Evolutionary conservation across 2,329 filamentous ascomycete species (phyloP).

Genomic region (Byssothecium circinans): DNA sequence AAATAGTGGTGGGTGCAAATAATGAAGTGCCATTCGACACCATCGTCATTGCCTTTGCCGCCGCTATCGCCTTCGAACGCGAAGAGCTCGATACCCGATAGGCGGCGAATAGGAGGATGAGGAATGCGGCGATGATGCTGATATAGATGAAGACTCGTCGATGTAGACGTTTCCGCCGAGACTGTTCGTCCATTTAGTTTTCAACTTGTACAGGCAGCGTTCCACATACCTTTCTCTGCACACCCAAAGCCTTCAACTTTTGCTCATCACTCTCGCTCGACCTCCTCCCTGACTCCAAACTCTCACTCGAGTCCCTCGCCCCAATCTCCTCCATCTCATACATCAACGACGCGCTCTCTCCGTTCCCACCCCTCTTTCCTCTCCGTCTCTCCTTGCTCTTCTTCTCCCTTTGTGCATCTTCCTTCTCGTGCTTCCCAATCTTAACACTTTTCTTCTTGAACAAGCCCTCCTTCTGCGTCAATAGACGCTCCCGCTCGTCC

Average conservation of each 20-base stretch:
- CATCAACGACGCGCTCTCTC: slow-evolving; percentile 72
- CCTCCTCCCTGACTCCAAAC: slow-evolving; percentile 29
- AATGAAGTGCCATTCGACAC: slow-evolving; percentile 79
- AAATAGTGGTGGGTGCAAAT: slow-evolving; percentile 88
- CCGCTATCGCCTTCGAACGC: background rate
- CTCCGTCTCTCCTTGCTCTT: slow-evolving; percentile 19
- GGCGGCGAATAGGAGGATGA: slow-evolving; percentile 58
- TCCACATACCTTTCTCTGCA: slow-evolving; percentile 33
- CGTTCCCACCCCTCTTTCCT: slow-evolving; percentile 51
- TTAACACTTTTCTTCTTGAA: slow-evolving; percentile 33
- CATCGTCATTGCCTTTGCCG: slow-evolving; percentile 35
- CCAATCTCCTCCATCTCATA: slow-evolving; percentile 85
- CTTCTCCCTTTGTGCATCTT: slow-evolving; percentile 19
- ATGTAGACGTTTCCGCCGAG: slow-evolving; percentile 39
- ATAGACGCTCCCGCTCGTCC: slow-evolving; percentile 50
- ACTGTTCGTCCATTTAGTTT: slow-evolving; percentile 21
- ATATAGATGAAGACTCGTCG: slow-evolving; percentile 46
- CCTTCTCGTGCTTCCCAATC: slow-evolving; percentile 29
- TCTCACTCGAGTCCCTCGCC: slow-evolving; percentile 53
- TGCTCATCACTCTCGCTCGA: slow-evolving; percentile 53
- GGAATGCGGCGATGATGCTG: slow-evolving; percentile 56
- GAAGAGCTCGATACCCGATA: slow-evolving; percentile 55
- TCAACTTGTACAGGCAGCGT: slow-evolving; percentile 30
- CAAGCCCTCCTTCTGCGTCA: slow-evolving; percentile 37
- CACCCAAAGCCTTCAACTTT: slow-evolving; percentile 57